Conservation (phyloP, 1,284 basidiomycete genomes). For the Irpex rosettiformis region DNA sequence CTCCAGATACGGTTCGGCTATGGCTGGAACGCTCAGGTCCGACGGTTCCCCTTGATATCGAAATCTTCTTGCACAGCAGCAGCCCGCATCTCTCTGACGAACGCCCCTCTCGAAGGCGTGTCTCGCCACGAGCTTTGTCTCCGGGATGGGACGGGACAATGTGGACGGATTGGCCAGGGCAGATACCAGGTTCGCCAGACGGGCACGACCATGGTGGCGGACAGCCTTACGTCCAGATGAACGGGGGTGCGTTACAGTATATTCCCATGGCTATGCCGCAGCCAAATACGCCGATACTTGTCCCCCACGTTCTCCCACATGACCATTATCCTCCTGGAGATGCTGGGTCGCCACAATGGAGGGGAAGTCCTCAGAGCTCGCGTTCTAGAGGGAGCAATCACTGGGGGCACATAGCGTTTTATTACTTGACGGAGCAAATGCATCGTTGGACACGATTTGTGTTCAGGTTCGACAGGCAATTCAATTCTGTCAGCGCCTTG, state of each 20-base stretch:
- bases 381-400: constrained; percentile 45
- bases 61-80: constrained; percentile 57
- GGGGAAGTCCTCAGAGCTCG: not conserved
- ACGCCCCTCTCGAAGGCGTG: constrained; percentile 18
- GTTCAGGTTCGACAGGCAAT: constrained; percentile 72
- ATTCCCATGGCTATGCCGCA: constrained; percentile 3
- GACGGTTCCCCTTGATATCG: constrained; percentile 67
- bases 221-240: constrained; percentile 2
- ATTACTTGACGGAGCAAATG: constrained; percentile 73
- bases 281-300: constrained; percentile 18
- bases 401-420: constrained; percentile 77
- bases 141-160: constrained; percentile 18
- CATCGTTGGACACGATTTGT: constrained; percentile 76
- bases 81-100: constrained; percentile 8
- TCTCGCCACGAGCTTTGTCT: constrained; percentile 22
- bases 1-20: constrained; percentile 72
- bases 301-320: constrained; percentile 9
- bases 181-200: constrained; percentile 10
- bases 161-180: constrained; percentile 18
- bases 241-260: not conserved
- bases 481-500: constrained; percentile 64
- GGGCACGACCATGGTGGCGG: constrained; percentile 9
- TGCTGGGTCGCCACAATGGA: not conserved
- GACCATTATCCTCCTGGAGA: constrained; percentile 1
- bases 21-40: constrained; percentile 76